phyloP scores from a whole-genome alignment of 768 basidiomycete species.

The Tricholoma flavovirens region DNA sequence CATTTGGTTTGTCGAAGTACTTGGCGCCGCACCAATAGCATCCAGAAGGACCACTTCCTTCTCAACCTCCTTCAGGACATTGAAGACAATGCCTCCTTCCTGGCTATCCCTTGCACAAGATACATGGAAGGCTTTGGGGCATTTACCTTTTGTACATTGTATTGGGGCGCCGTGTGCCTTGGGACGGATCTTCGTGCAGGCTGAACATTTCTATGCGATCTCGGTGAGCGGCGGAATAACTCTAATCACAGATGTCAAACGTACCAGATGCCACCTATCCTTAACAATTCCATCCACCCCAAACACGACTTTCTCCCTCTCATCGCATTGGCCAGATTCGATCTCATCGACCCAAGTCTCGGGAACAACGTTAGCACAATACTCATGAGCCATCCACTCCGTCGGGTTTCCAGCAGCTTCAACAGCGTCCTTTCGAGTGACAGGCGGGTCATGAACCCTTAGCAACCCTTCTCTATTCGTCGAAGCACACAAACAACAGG shows the following conservation, averaged over 20 bases:
- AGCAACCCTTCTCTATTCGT: slow-evolving; percentile 48
- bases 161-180: slow-evolving; percentile 78
- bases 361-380: slow-evolving; percentile 76
- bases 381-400: slow-evolving; percentile 73
- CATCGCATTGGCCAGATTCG: slow-evolving; percentile 33
- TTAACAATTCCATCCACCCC: slow-evolving; percentile 87
- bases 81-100: slow-evolving; percentile 50
- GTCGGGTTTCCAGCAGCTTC: slow-evolving; percentile 42
- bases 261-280: slow-evolving; percentile 89
- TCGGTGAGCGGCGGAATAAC: slow-evolving; percentile 3
- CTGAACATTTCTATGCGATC: slow-evolving; percentile 73
- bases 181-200: slow-evolving; percentile 63
- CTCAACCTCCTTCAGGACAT: slow-evolving; percentile 62
- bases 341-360: slow-evolving; percentile 88
- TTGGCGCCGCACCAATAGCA: slow-evolving; percentile 14
- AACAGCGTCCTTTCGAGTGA: slow-evolving; percentile 44
- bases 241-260: slow-evolving; percentile 19
- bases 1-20: slow-evolving; percentile 20
- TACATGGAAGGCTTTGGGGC: slow-evolving; percentile 89
- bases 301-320: slow-evolving; percentile 55
- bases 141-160: slow-evolving; percentile 94
- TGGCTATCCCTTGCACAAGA: slow-evolving; percentile 71
- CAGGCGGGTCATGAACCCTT: slow-evolving; percentile 63
- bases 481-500: slow-evolving; percentile 67
- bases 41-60: slow-evolving; percentile 75